Conservation (phyloP, 495 filamentous ascomycete species). For the Penicillium daleae region DNA sequence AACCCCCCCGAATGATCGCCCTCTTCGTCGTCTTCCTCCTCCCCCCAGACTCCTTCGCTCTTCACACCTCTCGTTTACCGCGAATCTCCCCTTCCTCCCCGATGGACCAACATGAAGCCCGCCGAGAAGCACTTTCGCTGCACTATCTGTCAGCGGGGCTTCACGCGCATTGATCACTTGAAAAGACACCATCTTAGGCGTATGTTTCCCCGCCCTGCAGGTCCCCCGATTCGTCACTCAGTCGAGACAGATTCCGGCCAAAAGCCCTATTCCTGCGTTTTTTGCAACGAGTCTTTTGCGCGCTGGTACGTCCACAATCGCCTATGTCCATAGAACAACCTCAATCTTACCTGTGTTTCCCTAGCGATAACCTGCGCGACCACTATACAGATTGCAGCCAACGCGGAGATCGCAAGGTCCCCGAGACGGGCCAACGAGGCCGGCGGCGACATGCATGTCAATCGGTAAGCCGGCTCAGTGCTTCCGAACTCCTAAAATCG, state of each 20-base stretch:
- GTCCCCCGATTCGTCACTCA: conserved; percentile 24
- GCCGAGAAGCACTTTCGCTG: conserved; percentile 52
- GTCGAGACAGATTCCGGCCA: conserved; percentile 45
- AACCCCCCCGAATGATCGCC: conserved; percentile 7
- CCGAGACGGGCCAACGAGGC: conserved; percentile 51
- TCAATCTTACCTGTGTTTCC: conserved; percentile 4
- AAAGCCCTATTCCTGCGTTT: conserved; percentile 51
- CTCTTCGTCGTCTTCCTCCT: background rate
- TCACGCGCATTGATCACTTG: conserved; percentile 54
- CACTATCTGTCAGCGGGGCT: conserved; percentile 50
- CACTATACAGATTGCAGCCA: conserved; percentile 48
- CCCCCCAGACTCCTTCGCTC: conserved; percentile 15
- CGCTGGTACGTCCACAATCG: conserved; percentile 40
- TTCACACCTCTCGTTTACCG: conserved; percentile 23
- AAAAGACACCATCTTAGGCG: conserved; percentile 53
- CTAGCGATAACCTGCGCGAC: conserved; percentile 51
- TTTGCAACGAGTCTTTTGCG: conserved; percentile 51
- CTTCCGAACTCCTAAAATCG: background rate
- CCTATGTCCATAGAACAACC: background rate
- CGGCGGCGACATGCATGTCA: conserved; percentile 52
- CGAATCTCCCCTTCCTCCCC: conserved; percentile 40
- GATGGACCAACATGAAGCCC: conserved; percentile 48
- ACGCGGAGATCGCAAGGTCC: conserved; percentile 47
- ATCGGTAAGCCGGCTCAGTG: conserved; percentile 35
- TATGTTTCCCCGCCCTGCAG: conserved; percentile 34